phyloP scores from a whole-genome alignment of 352 stramenopile genomes.

The Saprolegnia parasitica region DNA sequence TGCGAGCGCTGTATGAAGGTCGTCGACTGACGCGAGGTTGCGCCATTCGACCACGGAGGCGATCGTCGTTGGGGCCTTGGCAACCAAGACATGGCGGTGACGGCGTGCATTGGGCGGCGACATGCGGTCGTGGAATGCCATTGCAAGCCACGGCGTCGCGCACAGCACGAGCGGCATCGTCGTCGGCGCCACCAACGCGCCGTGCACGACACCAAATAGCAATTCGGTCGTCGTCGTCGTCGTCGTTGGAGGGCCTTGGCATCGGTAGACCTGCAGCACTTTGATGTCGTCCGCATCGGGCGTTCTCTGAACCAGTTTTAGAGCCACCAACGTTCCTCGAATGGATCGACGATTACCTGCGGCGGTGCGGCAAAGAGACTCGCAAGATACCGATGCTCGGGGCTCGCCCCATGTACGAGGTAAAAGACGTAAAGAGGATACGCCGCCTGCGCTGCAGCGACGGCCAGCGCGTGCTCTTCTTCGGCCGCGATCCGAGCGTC shows the following conservation, averaged over 20 bases:
- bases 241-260: neutral
- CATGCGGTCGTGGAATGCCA: neutral
- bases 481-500: constrained; percentile 48
- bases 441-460: constrained; percentile 39
- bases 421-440: constrained; percentile 44
- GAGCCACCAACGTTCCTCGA: neutral
- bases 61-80: neutral
- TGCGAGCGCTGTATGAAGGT: neutral
- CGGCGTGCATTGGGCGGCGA: neutral
- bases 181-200: neutral
- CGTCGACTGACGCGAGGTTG: too few relatives aligned
- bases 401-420: constrained; percentile 38
- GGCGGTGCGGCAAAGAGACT: constrained; percentile 32
- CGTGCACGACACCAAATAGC: too few relatives aligned
- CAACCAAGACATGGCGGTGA: neutral
- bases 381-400: constrained; percentile 47
- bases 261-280: constrained; percentile 21
- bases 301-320: neutral
- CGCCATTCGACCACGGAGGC: too few relatives aligned
- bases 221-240: neutral
- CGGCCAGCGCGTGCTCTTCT: constrained; percentile 37
- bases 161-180: constrained; percentile 6
- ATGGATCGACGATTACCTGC: neutral
- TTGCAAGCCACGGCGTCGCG: constrained; percentile 6
- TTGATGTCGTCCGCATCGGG: constrained; percentile 7